These are phyloP conservation scores for Kodamaea alishanica DNA, from an alignment of 1,139 yeast genomes.

Conservation along the genomic window DNA sequence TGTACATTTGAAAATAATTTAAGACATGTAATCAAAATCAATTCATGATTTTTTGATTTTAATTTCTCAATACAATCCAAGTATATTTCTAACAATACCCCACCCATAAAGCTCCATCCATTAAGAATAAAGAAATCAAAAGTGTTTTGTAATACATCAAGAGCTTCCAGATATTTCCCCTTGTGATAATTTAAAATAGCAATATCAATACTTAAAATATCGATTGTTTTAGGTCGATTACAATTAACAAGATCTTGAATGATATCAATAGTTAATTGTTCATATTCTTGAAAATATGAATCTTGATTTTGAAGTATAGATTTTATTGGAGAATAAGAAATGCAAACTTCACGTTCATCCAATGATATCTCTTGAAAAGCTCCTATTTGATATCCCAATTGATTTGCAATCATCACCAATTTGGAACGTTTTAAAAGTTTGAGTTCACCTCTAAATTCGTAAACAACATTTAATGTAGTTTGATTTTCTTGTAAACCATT, in stretches of 20 bases:
- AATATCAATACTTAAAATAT: slow-evolving; percentile 74
- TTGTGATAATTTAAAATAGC: slow-evolving; percentile 66
- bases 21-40: slow-evolving; percentile 30
- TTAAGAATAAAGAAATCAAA: slow-evolving; percentile 62
- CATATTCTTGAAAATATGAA: slow-evolving; percentile 22
- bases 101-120: slow-evolving; percentile 76
- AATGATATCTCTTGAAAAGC: slow-evolving; percentile 30
- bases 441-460: slow-evolving; percentile 47
- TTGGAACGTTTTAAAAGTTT: slow-evolving; percentile 43
- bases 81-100: slow-evolving; percentile 59
- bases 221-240: slow-evolving; percentile 60
- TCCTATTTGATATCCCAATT: slow-evolving; percentile 32
- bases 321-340: slow-evolving; percentile 17
- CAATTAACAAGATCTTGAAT: slow-evolving; percentile 47
- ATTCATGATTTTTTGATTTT: slow-evolving; percentile 13
- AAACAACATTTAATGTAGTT: slow-evolving; percentile 29
- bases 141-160: slow-evolving; percentile 60
- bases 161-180: slow-evolving; percentile 57
- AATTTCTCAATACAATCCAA: slow-evolving; percentile 63
- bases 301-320: slow-evolving; percentile 16
- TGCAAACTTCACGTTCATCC: slow-evolving; percentile 21
- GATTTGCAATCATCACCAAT: slow-evolving; percentile 34
- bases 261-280: slow-evolving; percentile 39
- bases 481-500: no score
- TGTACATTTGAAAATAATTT: slow-evolving; percentile 32